Base-by-base conservation (phyloP, 495 filamentous ascomycete species). In the Aspergillus steynii region DNA sequence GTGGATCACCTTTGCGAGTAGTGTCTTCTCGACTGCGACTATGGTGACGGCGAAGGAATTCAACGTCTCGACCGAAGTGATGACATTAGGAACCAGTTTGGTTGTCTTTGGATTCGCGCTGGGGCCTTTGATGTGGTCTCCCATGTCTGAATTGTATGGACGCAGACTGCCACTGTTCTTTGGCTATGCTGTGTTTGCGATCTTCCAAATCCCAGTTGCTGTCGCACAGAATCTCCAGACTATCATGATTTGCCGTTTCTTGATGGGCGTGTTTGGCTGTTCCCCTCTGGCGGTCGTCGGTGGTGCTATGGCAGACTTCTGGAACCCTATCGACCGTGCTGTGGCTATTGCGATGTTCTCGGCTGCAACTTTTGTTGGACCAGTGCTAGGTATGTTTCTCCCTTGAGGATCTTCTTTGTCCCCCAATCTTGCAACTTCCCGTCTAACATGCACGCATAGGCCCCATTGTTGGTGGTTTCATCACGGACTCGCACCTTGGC, bases 231-330 rank as follows among this genome's bases (percentile, higher is more conserved):
- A 89, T 62, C 54, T 86, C 0, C 60, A 82, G 50, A 83, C 83
- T 5, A 81, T 90, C 62, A 69, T 91, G 55, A 62, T 89, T 55
- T 80, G 80, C 65, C 82, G 87, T 1, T 85, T 90, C 68, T 71
- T 91, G 9, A 70, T 78, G 5, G 88, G 87, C 12, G 65, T 83
- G 31, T 88, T 90, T 63, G 88, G 86, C 26, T 82, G 82, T 56
- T 83, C 87, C 0, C 85, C 88, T 7, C 65, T 91, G 10, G 83
- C 86, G 3, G 80, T 89, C 46, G 80, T 85, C 9, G 83, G 81
- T 31, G 89, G 86, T 56, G 78, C 79, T 26, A 71, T 86, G 59
- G 84, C 79, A 5, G 88, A 91, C 68, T 77, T 90, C 56, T 90
- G 81, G 78, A 72, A 77, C 48, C 81, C 85, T 15, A 68, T 83